Conservation (phyloP, 2,329 filamentous ascomycete genomes). For the Xylaria arbuscula region DNA sequence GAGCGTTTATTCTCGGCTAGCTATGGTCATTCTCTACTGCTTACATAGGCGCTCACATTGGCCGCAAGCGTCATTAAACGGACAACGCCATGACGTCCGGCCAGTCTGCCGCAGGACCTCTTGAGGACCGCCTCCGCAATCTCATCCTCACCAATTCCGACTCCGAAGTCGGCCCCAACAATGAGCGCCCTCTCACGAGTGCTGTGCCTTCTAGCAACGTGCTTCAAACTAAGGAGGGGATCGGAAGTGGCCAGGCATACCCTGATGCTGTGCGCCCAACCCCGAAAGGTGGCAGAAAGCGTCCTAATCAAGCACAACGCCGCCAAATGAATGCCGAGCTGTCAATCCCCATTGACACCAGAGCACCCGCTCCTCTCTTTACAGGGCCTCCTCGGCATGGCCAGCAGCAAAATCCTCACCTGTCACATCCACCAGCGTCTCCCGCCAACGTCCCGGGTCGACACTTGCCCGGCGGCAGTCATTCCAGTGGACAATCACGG, state of each 20-base stretch:
- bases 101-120: constrained; percentile 38
- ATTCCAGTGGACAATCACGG: constrained; percentile 34
- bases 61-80: constrained; percentile 2
- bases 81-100: constrained; percentile 42
- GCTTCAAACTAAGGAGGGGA: not conserved
- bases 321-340: constrained; percentile 71
- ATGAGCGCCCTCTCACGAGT: not conserved
- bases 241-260: constrained; percentile 7
- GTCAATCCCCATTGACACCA: constrained; percentile 65
- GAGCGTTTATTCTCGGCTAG: not conserved
- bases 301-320: constrained; percentile 71
- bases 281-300: constrained; percentile 57
- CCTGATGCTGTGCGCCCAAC: constrained; percentile 27
- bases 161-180: constrained; percentile 5
- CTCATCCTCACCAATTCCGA: constrained; percentile 68
- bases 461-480: constrained; percentile 19
- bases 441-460: constrained; percentile 38
- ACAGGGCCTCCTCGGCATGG: constrained; percentile 40
- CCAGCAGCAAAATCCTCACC: constrained; percentile 35
- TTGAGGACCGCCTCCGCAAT: constrained; percentile 68
- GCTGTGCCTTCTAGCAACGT: not conserved
- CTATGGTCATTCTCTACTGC: constrained; percentile 15
- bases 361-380: constrained; percentile 40
- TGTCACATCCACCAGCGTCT: constrained; percentile 50
- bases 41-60: not conserved